Base-by-base conservation (phyloP, 2,329 filamentous ascomycete species). In the Gliomastix tumulicola region DNA sequence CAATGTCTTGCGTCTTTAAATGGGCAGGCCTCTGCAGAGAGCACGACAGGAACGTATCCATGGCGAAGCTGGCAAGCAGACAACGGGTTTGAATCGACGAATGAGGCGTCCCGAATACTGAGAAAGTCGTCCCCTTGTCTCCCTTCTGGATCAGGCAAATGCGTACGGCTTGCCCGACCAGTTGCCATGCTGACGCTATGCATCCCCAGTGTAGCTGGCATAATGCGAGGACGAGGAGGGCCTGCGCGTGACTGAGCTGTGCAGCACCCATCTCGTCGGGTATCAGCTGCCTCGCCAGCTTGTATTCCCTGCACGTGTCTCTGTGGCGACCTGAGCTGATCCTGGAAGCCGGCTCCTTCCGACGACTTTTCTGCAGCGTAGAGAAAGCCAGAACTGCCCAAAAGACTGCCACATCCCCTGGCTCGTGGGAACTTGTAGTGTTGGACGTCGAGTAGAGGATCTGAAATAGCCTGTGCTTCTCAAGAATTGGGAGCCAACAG, bases 401-500 rank as follows among this genome's bases (percentile, higher is more conserved):
- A 15, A 28, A 15, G 25, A 15, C 16, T 13, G 25, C 25, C 25
- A 12, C 16, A 28, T 12, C 16, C 16, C 25, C 25, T 15, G 13
- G 13, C 16, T 28, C 25, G n/a, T 12, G 25, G 13, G 13, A 7
- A 12, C 9, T 15, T 28, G 25, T 28, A 13, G 13, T 15, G 25
- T 12, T n/a, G n/a, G 25, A 12, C 6, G 25, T 12, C 3, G 25
- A 13, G 16, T 28, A 28, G 13, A 28, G 9, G 13, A 28, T 6
- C 16, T 28, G 13, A 12, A 28, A 8, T 15, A 28, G 13, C 25
- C 16, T 22, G 11, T 37, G 11, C 27, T 17, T 32, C 12, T 37
- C 21, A n/a, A 37, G 12, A 13, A 37, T 31, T 6, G 35, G 35
- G 10, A 37, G 20, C 35, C 35, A 37, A 19, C 27, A 32, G 19